Conservation (phyloP, 2,329 filamentous ascomycete genomes). For the Chrysoporthe deuterocubensis region DNA sequence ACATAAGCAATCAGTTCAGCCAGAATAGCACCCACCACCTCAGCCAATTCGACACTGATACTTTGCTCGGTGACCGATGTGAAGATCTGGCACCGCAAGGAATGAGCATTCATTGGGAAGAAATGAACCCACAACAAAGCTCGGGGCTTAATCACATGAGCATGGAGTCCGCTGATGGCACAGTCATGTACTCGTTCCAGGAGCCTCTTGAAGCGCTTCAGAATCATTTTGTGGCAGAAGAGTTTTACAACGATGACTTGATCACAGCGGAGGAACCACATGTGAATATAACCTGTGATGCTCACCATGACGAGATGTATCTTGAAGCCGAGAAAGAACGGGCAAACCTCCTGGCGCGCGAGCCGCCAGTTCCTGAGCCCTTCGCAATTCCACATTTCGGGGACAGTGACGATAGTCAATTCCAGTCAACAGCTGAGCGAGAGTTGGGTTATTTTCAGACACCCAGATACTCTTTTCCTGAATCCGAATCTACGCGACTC, state of each 20-base stretch:
- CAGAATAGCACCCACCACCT: background rate
- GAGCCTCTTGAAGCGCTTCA: background rate
- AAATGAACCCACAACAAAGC: background rate
- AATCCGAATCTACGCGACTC: background rate
- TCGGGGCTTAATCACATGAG: background rate
- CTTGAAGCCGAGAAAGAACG: constrained; percentile 10
- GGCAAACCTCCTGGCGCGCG: background rate
- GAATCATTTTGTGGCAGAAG: background rate
- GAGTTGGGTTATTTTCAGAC: too few relatives aligned
- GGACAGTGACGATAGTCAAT: background rate
- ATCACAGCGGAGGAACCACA: background rate
- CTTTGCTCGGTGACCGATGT: background rate
- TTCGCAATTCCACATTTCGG: background rate
- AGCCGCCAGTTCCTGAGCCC: background rate
- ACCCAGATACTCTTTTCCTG: too few relatives aligned
- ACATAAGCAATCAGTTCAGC: background rate
- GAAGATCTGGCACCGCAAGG: background rate
- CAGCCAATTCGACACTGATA: background rate
- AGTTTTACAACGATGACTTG: background rate
- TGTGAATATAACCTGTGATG: background rate
- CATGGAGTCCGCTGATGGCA: background rate
- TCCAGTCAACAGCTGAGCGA: background rate
- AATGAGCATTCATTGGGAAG: background rate
- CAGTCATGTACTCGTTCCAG: background rate
- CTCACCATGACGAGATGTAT: constrained; percentile 6